Base-by-base conservation (phyloP, 495 filamentous ascomycete genomes). In the Choiromyces venosus region DNA sequence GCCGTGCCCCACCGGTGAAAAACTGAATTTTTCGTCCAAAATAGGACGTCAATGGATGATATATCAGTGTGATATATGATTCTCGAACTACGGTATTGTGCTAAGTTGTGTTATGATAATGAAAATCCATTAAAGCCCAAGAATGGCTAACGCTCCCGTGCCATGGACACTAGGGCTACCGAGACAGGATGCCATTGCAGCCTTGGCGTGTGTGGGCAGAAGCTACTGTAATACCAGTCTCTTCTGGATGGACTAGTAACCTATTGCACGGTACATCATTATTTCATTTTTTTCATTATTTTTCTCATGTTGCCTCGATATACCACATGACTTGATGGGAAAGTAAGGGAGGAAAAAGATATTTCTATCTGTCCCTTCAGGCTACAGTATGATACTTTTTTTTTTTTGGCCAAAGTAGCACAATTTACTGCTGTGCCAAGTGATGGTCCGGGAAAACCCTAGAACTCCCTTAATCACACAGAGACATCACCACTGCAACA, bases 81-180 rank as follows among this genome's bases (percentile, higher is more conserved):
- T 33, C n/a, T 29, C 8, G 2, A 52, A 9, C 46, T 2, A 52
- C 46, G 3, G 9, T 16, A n/a, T n/a, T n/a, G 12, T 42, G 18
- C 40, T 42, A 12, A 61, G 25, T 29, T 29, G 25, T 29, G 52
- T 29, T 33, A 33, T 33, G 52, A 61, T 33, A 61, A 16, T 61
- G 25, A 61, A n/a, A 61, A 61, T 61, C 16, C 3, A 33, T 61
- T 33, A 29, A 33, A 14, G 52, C 25, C 52, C 52, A 61, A 29
- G 52, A 61, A 61, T 61, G 52, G 52, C 52, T 61, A 33, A 61
- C 10, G 52, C 52, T 61, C 52, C 52, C 52, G 52, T 61, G 33
- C 52, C 25, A 61, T 61, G 52, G 52, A 18, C 52, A 61, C 52
- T 12, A 5, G 5, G 33, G 25, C 52, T 33, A 29, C 52, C 52